Evolutionary conservation across 305 asterid species (phyloP).

Genomic region (Solanum hybrid): DNA sequence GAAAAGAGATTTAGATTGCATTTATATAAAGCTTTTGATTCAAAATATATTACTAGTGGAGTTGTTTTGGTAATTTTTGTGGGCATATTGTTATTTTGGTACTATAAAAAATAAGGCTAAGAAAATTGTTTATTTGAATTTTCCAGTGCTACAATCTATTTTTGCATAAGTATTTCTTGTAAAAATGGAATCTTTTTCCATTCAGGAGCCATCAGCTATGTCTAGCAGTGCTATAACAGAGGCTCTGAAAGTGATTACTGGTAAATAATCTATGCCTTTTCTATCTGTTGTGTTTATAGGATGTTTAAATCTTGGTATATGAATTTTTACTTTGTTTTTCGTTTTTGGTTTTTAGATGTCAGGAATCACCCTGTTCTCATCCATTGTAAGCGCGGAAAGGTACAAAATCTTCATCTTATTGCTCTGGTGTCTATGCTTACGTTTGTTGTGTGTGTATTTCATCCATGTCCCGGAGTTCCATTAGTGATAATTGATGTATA

Average conservation of each 20-base stretch:
- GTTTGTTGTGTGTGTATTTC: background rate
- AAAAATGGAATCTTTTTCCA: background rate
- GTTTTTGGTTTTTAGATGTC: constrained; percentile 23
- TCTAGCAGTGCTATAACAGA: constrained; percentile 28
- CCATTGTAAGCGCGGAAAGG: constrained; percentile 46
- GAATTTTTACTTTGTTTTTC: background rate
- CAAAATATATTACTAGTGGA: background rate
- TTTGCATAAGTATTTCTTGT: background rate
- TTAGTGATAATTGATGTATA: background rate
- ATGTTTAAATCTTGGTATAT: background rate
- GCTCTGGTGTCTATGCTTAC: background rate
- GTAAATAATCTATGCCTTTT: background rate
- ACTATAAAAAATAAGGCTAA: background rate
- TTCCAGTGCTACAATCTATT: background rate
- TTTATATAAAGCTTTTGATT: background rate
- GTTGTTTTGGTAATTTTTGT: background rate
- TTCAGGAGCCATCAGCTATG: constrained; percentile 32
- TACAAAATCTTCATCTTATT: background rate
- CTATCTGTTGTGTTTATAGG: background rate
- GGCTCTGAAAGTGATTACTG: constrained; percentile 33
- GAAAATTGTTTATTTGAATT: background rate
- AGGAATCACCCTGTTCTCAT: constrained; percentile 41
- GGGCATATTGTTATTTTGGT: background rate
- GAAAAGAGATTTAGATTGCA: background rate
- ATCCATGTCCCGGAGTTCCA: background rate